Evolutionary conservation across 2,329 filamentous ascomycete genomes (phyloP).

Genomic region (Epichloe elymi): DNA sequence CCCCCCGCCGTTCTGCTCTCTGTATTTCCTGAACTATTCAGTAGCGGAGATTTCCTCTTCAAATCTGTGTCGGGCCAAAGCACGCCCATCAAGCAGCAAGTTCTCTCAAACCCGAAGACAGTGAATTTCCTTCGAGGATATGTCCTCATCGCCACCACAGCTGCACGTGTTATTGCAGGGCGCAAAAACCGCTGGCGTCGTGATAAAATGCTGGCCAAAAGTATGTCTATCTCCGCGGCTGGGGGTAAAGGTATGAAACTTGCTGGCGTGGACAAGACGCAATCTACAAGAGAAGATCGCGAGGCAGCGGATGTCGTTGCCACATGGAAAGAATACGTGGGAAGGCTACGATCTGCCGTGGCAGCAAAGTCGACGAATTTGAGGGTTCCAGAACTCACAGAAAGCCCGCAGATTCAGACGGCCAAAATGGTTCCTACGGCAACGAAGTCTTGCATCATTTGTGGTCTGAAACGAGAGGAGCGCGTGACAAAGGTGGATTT

Average conservation of each 20-base stretch:
- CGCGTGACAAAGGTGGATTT: constrained; percentile 63
- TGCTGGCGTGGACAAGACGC: constrained; percentile 68
- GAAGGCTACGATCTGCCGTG: constrained; percentile 60
- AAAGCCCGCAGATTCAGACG: constrained; percentile 53
- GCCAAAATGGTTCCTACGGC: constrained; percentile 64
- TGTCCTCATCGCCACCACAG: constrained; percentile 49
- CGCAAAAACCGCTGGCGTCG: constrained; percentile 83
- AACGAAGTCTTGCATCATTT: constrained; percentile 66
- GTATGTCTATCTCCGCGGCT: constrained; percentile 73
- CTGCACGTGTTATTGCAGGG: constrained; percentile 71
- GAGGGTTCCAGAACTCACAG: constrained; percentile 56
- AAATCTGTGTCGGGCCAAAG: constrained; percentile 48
- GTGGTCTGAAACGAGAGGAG: constrained; percentile 80
- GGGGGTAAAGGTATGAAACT: constrained; percentile 85
- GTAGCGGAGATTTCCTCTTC: constrained; percentile 52
- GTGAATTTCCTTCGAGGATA: constrained; percentile 52
- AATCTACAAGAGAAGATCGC: constrained; percentile 70
- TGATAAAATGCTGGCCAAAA: constrained; percentile 70
- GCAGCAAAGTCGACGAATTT: constrained; percentile 45
- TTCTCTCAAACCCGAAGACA: constrained; percentile 50
- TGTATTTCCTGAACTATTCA: constrained; percentile 59
- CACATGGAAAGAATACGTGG: constrained; percentile 63
- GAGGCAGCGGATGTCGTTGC: constrained; percentile 67
- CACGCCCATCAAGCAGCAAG: constrained; percentile 44
- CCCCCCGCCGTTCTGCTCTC: constrained; percentile 75